phyloP scores from a whole-genome alignment of 2,329 filamentous ascomycete species.

The Ophiosphaerella herpotricha region DNA sequence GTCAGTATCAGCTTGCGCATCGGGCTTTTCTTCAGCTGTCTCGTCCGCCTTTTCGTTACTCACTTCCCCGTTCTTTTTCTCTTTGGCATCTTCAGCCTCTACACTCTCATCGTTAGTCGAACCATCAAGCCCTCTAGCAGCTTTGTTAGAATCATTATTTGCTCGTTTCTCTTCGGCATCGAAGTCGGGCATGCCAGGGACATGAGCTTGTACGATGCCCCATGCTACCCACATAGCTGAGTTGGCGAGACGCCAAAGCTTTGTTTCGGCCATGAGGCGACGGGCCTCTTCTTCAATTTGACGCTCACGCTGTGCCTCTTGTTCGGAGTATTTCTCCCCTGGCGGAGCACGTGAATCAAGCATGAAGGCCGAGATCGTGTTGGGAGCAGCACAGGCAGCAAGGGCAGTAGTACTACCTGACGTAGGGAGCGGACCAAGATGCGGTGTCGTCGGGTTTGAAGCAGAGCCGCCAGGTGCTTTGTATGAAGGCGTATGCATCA shows the following conservation, averaged over 20 bases:
- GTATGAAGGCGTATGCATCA: slow-evolving; percentile 76
- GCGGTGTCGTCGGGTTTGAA: slow-evolving; percentile 48
- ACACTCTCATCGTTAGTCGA: slow-evolving; percentile 26
- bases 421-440: slow-evolving; percentile 34
- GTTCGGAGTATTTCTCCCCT: slow-evolving; percentile 38
- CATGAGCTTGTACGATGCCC: slow-evolving; percentile 93
- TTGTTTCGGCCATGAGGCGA: slow-evolving; percentile 75
- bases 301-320: slow-evolving; percentile 59
- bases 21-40: slow-evolving; percentile 26
- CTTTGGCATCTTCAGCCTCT: slow-evolving; percentile 18
- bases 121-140: slow-evolving; percentile 34
- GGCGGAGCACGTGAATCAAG: slow-evolving; percentile 64
- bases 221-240: slow-evolving; percentile 92
- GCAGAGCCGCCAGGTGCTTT: slow-evolving; percentile 60
- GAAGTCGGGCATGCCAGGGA: slow-evolving; percentile 69
- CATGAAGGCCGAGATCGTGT: slow-evolving; percentile 68
- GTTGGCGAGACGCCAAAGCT: slow-evolving; percentile 85
- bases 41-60: slow-evolving; percentile 28
- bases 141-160: slow-evolving; percentile 13
- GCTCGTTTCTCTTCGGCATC: slow-evolving; percentile 29
- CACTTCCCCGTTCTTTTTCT: slow-evolving; percentile 30
- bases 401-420: slow-evolving; percentile 41
- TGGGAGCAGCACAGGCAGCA: slow-evolving; percentile 38
- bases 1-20: slow-evolving; percentile 34
- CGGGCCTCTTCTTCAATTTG: slow-evolving; percentile 69